These are phyloP conservation scores for Aspergillus pseudoviridinutans DNA, from an alignment of 2,329 filamentous ascomycete genomes.

Conservation along the genomic window DNA sequence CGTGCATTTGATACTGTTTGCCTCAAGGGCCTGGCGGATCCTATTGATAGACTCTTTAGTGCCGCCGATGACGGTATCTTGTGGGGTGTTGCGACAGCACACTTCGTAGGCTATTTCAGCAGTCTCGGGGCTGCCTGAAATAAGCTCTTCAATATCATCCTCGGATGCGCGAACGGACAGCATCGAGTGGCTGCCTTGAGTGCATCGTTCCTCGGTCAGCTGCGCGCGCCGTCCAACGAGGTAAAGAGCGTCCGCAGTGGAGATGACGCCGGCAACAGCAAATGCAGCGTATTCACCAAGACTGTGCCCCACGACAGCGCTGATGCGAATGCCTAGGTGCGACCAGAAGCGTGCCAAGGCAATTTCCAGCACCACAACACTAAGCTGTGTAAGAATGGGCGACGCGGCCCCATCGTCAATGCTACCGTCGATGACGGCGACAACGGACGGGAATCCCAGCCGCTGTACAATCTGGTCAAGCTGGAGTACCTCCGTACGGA, in stretches of 20 bases:
- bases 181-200: constrained; percentile 64
- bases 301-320: constrained; percentile 53
- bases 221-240: constrained; percentile 67
- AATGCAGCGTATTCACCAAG: constrained; percentile 41
- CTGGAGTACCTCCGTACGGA: constrained; percentile 18
- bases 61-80: constrained; percentile 69
- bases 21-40: constrained; percentile 47
- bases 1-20: constrained; percentile 56
- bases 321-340: constrained; percentile 26
- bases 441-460: constrained; percentile 25
- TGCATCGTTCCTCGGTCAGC: constrained; percentile 63
- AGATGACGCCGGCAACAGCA: constrained; percentile 33
- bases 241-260: constrained; percentile 48
- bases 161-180: constrained; percentile 51
- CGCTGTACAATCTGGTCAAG: constrained; percentile 19
- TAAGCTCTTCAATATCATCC: constrained; percentile 54
- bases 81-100: constrained; percentile 72
- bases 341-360: constrained; percentile 31
- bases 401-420: constrained; percentile 37
- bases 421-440: constrained; percentile 15
- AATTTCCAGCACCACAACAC: constrained; percentile 37
- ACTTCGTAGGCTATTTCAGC: constrained; percentile 45
- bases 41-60: constrained; percentile 57
- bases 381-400: constrained; percentile 35
- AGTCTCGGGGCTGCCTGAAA: constrained; percentile 39